Evolutionary conservation across 2,329 filamentous ascomycete genomes (phyloP).

Genomic region (Colletotrichum coccodes): DNA sequence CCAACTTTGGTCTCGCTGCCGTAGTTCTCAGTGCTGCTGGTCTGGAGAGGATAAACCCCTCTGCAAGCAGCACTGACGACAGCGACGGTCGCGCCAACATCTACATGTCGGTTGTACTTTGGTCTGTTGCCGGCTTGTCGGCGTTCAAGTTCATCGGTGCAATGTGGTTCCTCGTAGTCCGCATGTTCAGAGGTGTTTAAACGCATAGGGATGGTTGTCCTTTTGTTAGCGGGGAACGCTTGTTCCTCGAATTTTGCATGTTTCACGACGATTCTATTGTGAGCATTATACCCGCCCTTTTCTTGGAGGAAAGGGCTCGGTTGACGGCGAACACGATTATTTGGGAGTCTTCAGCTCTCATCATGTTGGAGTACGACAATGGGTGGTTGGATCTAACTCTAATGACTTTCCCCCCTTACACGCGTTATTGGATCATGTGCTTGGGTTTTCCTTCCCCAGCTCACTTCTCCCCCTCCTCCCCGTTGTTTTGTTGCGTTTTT

Average conservation of each 20-base stretch:
- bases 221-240: background rate
- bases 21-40: slow-evolving; percentile 89
- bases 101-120: slow-evolving; percentile 88
- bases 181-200: slow-evolving; percentile 82
- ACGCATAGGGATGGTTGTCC: background rate
- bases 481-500: slow-evolving; percentile 5
- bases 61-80: slow-evolving; percentile 51
- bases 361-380: slow-evolving; percentile 30
- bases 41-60: slow-evolving; percentile 71
- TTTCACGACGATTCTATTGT: slow-evolving; percentile 24
- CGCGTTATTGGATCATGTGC: slow-evolving; percentile 13
- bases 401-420: slow-evolving; percentile 15
- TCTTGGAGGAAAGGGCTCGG: slow-evolving; percentile 12
- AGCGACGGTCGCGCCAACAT: slow-evolving; percentile 73
- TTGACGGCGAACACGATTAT: slow-evolving; percentile 31
- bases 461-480: background rate
- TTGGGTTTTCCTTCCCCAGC: background rate
- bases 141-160: slow-evolving; percentile 89
- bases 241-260: slow-evolving; percentile 7
- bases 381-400: slow-evolving; percentile 25
- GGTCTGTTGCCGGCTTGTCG: slow-evolving; percentile 86
- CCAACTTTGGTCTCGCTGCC: slow-evolving; percentile 88
- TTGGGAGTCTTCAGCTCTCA: slow-evolving; percentile 4
- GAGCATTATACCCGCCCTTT: slow-evolving; percentile 31
- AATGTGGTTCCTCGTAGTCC: slow-evolving; percentile 90